Evolutionary conservation across 1,284 basidiomycete genomes (phyloP), one percentile per base, ranked within the genome.

Genomic region (Ganoderma sinense): DNA sequence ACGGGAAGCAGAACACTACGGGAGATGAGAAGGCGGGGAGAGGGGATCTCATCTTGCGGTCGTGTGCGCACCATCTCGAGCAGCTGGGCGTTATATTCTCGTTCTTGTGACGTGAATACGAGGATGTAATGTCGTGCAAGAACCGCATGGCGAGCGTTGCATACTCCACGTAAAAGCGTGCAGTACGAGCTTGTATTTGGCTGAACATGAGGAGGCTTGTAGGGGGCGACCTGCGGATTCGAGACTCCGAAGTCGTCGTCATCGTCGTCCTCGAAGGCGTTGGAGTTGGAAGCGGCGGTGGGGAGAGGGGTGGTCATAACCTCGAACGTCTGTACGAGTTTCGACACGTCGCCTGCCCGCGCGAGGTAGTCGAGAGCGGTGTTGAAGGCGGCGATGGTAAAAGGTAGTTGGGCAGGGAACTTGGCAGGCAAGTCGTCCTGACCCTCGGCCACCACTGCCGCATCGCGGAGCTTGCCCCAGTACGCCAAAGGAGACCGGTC

Each of bases 161-260:
- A 84, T 10, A 91, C 70, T 74, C 91, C 84, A 64, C 86, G 86
- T 13, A 94, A 80, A 58, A 94, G 83, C 64, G 87, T 82, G 67
- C 82, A 82, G 79, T 89, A 93, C 13, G 91, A 89, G 0, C 88
- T 90, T 2, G 89, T 90, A 75, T 94, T 94, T n/a, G 93, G 90
- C 20, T 69, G 64, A 3, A 90, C 89, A 66, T 82, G 80, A 40
- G 90, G 88, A 31, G 83, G 80, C 31, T 72, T 75, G 67, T 75
- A 78, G 18, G 77, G 72, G 16, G 77, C 73, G 16, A 78, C 77
- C 20, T 77, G 78, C 18, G 79, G 78, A 29, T 83, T 79, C 0
- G 82, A 77, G 2, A 82, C 77, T 11, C 85, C 80, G 67, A 86
- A 84, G 56, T 86, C 83, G 70, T 92, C 92, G 55, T 94, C 92